A percentile compares a stretch with the other conserved stretches of the same genome.
Conservation (phyloP, 306 rosid species). For the Trichosanthes truncata region DNA sequence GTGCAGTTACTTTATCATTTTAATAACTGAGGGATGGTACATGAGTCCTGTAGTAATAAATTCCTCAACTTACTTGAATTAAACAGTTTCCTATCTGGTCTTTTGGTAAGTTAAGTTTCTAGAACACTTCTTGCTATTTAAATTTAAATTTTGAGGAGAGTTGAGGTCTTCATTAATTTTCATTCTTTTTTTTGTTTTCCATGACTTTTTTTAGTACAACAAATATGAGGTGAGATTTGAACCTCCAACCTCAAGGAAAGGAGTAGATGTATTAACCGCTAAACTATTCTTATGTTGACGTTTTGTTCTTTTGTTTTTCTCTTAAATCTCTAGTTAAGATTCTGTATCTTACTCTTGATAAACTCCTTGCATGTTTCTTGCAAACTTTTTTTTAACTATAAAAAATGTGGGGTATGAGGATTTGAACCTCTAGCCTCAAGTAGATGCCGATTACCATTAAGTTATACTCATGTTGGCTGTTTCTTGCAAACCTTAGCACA, state of each 20-base stretch:
- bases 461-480: too few relatives aligned
- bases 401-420: too few relatives aligned
- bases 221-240: neutral
- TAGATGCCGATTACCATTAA: too few relatives aligned
- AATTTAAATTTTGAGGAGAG: neutral
- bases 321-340: neutral
- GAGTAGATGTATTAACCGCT: neutral
- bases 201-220: neutral
- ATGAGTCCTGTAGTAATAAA: neutral
- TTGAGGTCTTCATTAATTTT: neutral
- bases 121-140: neutral
- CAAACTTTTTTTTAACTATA: too few relatives aligned
- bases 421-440: too few relatives aligned
- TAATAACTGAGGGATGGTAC: neutral
- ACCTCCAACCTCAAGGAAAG: neutral
- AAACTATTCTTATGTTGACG: neutral
- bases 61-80: neutral
- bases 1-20: constrained; percentile 19
- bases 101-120: neutral
- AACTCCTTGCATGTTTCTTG: neutral
- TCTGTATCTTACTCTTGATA: neutral
- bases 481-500: neutral
- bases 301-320: neutral
- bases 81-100: neutral
- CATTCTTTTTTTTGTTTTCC: neutral